Conservation (phyloP, 139 green algal species). For the Closterium sp. region DNA sequence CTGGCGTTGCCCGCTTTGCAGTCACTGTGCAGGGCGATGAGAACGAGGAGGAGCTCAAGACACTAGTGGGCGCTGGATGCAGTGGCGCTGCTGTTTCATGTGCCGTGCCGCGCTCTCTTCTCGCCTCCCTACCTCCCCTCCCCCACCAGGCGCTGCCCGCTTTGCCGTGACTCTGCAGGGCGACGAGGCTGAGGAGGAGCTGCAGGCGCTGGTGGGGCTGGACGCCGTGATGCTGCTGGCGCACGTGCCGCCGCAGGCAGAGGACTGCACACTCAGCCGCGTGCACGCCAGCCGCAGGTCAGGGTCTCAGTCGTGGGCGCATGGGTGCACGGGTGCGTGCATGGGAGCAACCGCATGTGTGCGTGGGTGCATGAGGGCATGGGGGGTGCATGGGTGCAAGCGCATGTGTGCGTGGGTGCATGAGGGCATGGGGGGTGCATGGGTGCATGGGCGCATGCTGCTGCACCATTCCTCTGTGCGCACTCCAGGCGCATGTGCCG, state of each 20-base stretch:
- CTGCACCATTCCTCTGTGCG: too few species aligned
- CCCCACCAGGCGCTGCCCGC: constrained; percentile 46
- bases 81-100: too few species aligned
- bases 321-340: neutral
- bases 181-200: constrained; percentile 76
- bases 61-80: too few species aligned
- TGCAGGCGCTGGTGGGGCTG: constrained; percentile 58
- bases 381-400: neutral
- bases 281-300: constrained; percentile 42
- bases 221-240: constrained; percentile 40
- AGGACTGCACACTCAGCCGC: constrained; percentile 50
- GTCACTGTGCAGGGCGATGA: neutral
- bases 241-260: constrained; percentile 55
- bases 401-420: too few species aligned
- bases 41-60: neutral
- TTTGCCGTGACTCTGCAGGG: constrained; percentile 79
- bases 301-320: neutral
- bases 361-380: neutral
- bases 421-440: too few species aligned
- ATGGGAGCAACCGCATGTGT: neutral
- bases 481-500: too few species aligned
- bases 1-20: neutral
- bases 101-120: neutral
- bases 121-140: neutral
- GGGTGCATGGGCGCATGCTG: neutral